phyloP scores from a whole-genome alignment of 345 rosid genomes.

The Pistacia integerrima region DNA sequence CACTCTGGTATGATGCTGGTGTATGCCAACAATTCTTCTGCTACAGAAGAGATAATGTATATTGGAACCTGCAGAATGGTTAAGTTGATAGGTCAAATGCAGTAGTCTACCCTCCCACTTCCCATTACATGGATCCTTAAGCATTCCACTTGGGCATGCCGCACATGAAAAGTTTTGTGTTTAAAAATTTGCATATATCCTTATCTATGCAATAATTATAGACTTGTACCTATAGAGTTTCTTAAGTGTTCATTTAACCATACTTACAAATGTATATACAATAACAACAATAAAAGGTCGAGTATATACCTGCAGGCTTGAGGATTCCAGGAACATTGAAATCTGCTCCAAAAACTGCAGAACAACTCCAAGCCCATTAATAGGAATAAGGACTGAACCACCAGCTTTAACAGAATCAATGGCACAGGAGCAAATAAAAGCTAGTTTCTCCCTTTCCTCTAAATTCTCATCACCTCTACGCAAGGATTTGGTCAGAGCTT shows the following conservation, averaged over 20 bases:
- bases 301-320: constrained; percentile 43
- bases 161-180: too few relatives aligned
- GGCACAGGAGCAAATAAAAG: constrained; percentile 62
- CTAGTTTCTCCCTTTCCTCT: constrained; percentile 72
- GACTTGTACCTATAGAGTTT: too few relatives aligned
- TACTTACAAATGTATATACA: too few relatives aligned
- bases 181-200: too few relatives aligned
- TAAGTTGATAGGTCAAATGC: too few relatives aligned
- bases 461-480: constrained; percentile 39
- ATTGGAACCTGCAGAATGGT: constrained; percentile 67
- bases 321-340: constrained; percentile 50
- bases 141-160: too few relatives aligned
- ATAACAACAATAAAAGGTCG: too few relatives aligned
- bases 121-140: too few relatives aligned
- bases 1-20: constrained; percentile 80
- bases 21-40: constrained; percentile 76
- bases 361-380: constrained; percentile 53
- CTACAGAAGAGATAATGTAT: constrained; percentile 70
- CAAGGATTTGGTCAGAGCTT: constrained; percentile 40
- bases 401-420: constrained; percentile 66
- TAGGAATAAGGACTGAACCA: constrained; percentile 76
- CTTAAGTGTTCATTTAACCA: too few relatives aligned
- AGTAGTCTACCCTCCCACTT: too few relatives aligned
- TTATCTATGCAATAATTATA: too few relatives aligned
- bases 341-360: constrained; percentile 73